These are phyloP conservation scores for Choanephora cucurbitarum DNA, from an alignment of 371 early-diverging fungal species.

Conservation along the genomic window DNA sequence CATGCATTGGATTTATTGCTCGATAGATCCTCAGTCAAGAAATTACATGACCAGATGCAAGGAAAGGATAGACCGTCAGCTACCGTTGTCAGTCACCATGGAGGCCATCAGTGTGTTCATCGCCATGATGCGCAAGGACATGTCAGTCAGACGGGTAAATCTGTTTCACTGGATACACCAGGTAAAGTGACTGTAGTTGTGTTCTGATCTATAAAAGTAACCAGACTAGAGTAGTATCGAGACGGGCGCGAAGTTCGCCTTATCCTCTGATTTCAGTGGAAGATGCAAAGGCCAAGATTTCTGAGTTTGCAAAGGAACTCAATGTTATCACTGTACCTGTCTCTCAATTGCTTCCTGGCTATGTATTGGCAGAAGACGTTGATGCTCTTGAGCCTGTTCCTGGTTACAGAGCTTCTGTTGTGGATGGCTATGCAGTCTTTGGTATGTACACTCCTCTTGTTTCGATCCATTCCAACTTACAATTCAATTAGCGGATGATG, in stretches of 20 bases:
- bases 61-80: neutral
- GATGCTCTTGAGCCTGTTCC: constrained; percentile 78
- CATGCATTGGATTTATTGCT: constrained; percentile 79
- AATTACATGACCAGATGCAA: constrained; percentile 18
- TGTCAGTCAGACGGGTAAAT: constrained; percentile 22
- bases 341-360: constrained; percentile 46
- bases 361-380: constrained; percentile 78
- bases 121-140: constrained; percentile 16
- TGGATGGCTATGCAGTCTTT: constrained; percentile 93
- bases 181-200: constrained; percentile 32
- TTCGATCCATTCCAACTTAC: no score
- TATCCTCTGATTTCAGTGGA: constrained; percentile 78
- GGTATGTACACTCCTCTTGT: constrained; percentile 44
- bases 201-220: neutral
- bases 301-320: constrained; percentile 38
- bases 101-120: constrained; percentile 26
- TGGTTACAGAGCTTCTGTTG: constrained; percentile 81
- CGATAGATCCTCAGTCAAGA: constrained; percentile 39
- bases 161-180: constrained; percentile 46
- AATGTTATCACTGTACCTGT: constrained; percentile 46
- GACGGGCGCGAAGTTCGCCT: constrained; percentile 75
- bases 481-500: constrained; percentile 62
- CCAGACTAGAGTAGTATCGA: constrained; percentile 45
- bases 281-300: constrained; percentile 65
- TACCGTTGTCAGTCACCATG: neutral